phyloP scores from a whole-genome alignment of 169 alveolate species.

The Babesia bigemina region DNA sequence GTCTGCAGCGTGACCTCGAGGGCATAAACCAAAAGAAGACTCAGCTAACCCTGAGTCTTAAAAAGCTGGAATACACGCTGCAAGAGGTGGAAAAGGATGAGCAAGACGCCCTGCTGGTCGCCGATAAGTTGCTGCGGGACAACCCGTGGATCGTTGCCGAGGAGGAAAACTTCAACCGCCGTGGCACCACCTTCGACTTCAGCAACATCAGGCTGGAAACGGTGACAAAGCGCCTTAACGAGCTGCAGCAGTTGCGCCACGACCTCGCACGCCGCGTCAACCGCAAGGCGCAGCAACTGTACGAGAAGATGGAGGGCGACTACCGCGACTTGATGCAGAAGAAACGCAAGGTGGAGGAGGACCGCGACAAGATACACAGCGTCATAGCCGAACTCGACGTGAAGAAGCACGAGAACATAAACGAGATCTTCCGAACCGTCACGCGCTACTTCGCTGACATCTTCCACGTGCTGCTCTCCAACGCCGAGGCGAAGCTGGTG shows the following conservation, averaged over 20 bases:
- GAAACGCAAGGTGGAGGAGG: constrained; percentile 87
- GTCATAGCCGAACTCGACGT: constrained; percentile 92
- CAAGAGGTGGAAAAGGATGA: constrained; percentile 60
- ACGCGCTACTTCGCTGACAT: constrained; percentile 90
- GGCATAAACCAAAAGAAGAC: constrained; percentile 66
- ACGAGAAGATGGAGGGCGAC: constrained; percentile 90
- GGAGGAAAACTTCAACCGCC: constrained; percentile 71
- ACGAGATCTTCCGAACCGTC: constrained; percentile 87
- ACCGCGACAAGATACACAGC: constrained; percentile 88
- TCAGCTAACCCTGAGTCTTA: constrained; percentile 66
- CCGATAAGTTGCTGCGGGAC: constrained; percentile 59
- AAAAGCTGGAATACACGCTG: constrained; percentile 70
- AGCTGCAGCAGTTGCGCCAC: constrained; percentile 82
- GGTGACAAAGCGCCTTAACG: constrained; percentile 76
- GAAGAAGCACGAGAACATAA: constrained; percentile 87
- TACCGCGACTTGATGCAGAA: constrained; percentile 85
- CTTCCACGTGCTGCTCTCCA: constrained; percentile 91
- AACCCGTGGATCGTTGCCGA: constrained; percentile 69
- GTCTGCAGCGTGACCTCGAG: constrained; percentile 70
- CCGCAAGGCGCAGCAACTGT: constrained; percentile 90
- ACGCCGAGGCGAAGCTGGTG: constrained; percentile 91
- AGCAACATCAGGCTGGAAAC: constrained; percentile 71
- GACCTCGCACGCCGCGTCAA: constrained; percentile 87
- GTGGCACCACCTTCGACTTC: constrained; percentile 73
- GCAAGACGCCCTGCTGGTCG: constrained; percentile 49